Percentiles rank a stretch among this genome's conserved stretches.
phyloP scores from a whole-genome alignment of 2,329 filamentous ascomycete species.

The Aspergillus terreus region DNA sequence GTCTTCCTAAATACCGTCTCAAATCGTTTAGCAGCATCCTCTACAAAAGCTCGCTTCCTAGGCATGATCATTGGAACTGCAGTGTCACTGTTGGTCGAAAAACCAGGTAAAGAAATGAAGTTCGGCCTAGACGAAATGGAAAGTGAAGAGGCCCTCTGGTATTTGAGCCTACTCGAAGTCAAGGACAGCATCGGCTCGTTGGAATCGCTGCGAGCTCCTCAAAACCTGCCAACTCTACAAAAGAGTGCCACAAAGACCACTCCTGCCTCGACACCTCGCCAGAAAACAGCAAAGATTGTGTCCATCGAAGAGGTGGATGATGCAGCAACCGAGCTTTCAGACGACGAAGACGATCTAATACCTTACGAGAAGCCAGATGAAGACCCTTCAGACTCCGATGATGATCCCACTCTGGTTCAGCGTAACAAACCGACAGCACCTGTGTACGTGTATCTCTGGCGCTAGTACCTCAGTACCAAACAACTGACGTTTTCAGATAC shows the following conservation, averaged over 20 bases:
- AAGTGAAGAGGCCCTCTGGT: conserved; percentile 69
- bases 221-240: conserved; percentile 14
- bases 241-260: conserved; percentile 1
- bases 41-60: conserved; percentile 70
- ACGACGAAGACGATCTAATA: conserved; percentile 62
- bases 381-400: conserved; percentile 86
- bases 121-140: conserved; percentile 81
- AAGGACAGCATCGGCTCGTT: conserved; percentile 62
- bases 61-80: conserved; percentile 85
- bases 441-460: conserved; percentile 49
- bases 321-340: conserved; percentile 45
- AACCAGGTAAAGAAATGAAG: conserved; percentile 66
- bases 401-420: conserved; percentile 82
- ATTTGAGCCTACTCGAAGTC: conserved; percentile 62
- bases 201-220: conserved; percentile 43
- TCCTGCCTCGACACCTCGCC: not conserved
- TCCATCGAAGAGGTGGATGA: conserved; percentile 63
- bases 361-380: conserved; percentile 83
- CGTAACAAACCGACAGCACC: conserved; percentile 79
- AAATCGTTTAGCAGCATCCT: conserved; percentile 75
- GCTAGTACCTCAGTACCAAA: not conserved
- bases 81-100: conserved; percentile 61
- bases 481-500: conserved; percentile 49
- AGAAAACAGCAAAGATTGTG: conserved; percentile 40
- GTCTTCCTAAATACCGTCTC: conserved; percentile 75